Conservation (phyloP, 2,329 filamentous ascomycete genomes). For the Endoconidiophora laricicola region DNA sequence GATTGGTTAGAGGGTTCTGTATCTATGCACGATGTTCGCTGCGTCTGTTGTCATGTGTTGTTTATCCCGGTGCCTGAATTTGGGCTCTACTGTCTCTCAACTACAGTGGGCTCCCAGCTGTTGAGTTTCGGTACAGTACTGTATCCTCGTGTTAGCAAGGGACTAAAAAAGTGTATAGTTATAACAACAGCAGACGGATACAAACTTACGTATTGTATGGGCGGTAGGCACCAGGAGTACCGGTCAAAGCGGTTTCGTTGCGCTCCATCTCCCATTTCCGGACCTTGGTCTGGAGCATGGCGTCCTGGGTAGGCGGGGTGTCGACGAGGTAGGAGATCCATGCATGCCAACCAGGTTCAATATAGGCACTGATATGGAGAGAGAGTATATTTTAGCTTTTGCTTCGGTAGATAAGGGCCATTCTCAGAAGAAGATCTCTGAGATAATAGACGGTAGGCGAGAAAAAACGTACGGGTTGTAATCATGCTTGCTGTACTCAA, state of each 20-base stretch:
- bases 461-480: slow-evolving; percentile 39
- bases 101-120: slow-evolving; percentile 31
- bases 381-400: background rate
- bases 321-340: slow-evolving; percentile 95
- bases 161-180: background rate
- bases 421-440: no score
- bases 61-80: background rate
- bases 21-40: slow-evolving; percentile 1
- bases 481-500: slow-evolving; percentile 85
- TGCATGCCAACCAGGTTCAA: slow-evolving; percentile 94
- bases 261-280: slow-evolving; percentile 60
- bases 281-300: slow-evolving; percentile 47
- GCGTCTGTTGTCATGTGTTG: slow-evolving; percentile 6
- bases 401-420: no score
- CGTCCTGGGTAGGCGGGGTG: slow-evolving; percentile 64
- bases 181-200: background rate
- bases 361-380: slow-evolving; percentile 35
- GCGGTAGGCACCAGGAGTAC: slow-evolving; percentile 66
- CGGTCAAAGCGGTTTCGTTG: slow-evolving; percentile 59
- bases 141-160: background rate
- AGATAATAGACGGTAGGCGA: background rate
- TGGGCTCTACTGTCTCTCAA: slow-evolving; percentile 15
- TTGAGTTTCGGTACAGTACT: slow-evolving; percentile 38
- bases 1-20: background rate
- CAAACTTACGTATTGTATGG: slow-evolving; percentile 80